Evolutionary conservation across 169 alveolate species (phyloP).

Genomic region (Plasmodium sp.): DNA sequence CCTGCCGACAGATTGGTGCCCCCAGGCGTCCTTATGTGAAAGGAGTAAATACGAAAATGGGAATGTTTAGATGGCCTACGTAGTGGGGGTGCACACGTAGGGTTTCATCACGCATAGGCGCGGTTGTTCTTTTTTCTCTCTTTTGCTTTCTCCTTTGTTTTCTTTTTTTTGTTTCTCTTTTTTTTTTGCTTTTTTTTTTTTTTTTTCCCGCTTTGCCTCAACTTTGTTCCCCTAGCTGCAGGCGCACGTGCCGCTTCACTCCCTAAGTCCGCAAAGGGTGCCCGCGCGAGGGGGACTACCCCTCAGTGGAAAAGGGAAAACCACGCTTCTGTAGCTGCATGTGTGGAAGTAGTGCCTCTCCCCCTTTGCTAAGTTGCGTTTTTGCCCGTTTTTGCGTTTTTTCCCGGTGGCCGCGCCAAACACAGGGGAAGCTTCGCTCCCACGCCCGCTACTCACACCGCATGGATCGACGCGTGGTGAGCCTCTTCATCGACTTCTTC

Average conservation of each 20-base stretch:
- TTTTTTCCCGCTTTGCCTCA: not conserved
- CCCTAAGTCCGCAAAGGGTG: not conserved
- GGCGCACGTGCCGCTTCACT: not conserved
- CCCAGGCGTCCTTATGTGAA: conserved; percentile 46
- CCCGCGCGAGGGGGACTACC: not conserved
- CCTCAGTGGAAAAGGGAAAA: not conserved
- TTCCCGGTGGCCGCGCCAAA: not conserved
- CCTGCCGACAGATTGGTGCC: conserved; percentile 47
- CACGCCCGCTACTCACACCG: not conserved
- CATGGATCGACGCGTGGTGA: conserved; percentile 2
- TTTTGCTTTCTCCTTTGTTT: too few species aligned
- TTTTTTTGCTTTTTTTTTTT: too few species aligned
- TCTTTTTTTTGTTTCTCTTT: too few species aligned
- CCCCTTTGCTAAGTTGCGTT: not conserved
- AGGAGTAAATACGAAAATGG: conserved; percentile 24
- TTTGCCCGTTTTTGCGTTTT: not conserved
- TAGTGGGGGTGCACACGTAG: not conserved
- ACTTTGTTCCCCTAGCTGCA: not conserved
- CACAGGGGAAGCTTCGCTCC: not conserved
- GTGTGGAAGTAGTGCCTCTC: not conserved
- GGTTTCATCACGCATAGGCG: not conserved
- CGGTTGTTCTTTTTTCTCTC: not conserved
- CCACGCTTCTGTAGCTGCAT: not conserved
- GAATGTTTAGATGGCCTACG: not conserved
- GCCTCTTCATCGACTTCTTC: conserved; percentile 34